phyloP scores from a whole-genome alignment of 2,329 filamentous ascomycete species.

The Aspergillus uvarum region DNA sequence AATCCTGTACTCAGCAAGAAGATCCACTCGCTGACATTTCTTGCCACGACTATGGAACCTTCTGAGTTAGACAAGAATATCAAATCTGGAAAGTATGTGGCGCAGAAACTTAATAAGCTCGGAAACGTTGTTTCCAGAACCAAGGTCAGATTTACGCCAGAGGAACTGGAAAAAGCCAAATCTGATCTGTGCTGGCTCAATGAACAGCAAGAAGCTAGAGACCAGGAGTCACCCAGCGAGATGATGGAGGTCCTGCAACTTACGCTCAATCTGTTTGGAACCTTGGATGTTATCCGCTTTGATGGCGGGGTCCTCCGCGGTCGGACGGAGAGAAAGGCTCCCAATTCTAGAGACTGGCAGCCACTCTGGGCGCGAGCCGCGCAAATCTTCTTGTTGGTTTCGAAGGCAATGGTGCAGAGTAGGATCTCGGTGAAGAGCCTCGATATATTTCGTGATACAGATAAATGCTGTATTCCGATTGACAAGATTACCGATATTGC shows the following conservation, averaged over 20 bases:
- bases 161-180: conserved; percentile 2
- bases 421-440: background rate
- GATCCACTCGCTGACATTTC: conserved; percentile 5
- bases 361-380: conserved; percentile 4
- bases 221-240: background rate
- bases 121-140: background rate
- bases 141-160: background rate
- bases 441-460: conserved; percentile 2
- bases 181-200: conserved; percentile 3
- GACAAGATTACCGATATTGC: background rate
- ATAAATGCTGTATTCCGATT: conserved; percentile 7
- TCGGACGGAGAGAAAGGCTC: background rate
- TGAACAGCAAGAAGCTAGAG: background rate
- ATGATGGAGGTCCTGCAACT: conserved; percentile 3
- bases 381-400: conserved; percentile 5
- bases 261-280: conserved; percentile 4
- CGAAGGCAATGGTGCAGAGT: conserved; percentile 6
- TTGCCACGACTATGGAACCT: conserved; percentile 3
- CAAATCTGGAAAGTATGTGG: background rate
- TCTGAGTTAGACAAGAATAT: background rate
- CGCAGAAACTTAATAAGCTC: background rate
- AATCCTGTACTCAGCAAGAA: conserved; percentile 4
- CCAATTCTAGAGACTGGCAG: background rate
- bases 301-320: conserved; percentile 2
- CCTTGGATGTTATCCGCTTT: conserved; percentile 5